phyloP scores from a whole-genome alignment of 257 asterid genomes.

The Forsythia viridissima region DNA sequence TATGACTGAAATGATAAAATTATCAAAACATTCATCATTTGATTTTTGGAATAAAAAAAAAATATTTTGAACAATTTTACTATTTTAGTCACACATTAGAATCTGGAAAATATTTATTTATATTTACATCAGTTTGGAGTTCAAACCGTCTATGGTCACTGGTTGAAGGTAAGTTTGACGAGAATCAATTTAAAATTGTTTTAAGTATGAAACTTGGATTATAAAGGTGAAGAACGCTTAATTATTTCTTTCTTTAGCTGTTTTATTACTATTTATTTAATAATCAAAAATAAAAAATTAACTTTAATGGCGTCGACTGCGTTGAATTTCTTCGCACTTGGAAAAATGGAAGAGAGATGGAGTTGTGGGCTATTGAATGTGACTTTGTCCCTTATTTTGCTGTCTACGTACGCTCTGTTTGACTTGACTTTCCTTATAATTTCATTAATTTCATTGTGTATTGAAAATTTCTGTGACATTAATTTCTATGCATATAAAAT shows the following conservation, averaged over 20 bases:
- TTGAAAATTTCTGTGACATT: background rate
- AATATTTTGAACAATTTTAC: too few relatives aligned
- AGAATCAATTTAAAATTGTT: background rate
- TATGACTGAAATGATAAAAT: too few relatives aligned
- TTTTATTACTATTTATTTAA: background rate
- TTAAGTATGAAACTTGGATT: background rate
- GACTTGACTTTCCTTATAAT: background rate
- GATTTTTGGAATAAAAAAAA: too few relatives aligned
- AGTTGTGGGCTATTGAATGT: background rate
- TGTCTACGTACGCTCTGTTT: background rate
- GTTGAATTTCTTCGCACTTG: background rate
- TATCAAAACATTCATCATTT: too few relatives aligned
- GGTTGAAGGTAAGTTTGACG: background rate
- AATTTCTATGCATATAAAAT: background rate
- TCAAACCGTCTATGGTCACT: background rate
- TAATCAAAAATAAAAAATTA: too few relatives aligned
- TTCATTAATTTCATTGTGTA: background rate
- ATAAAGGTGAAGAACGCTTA: too few relatives aligned
- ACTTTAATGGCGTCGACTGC: background rate
- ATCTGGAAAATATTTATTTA: too few relatives aligned
- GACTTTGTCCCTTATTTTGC: background rate
- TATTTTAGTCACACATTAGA: background rate
- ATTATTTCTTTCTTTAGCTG: background rate
- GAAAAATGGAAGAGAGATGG: background rate
- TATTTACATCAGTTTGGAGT: background rate